These are phyloP conservation scores for Sugiyamaella boreocaroliniensis DNA, from an alignment of 805 yeast genomes.

Conservation along the genomic window DNA sequence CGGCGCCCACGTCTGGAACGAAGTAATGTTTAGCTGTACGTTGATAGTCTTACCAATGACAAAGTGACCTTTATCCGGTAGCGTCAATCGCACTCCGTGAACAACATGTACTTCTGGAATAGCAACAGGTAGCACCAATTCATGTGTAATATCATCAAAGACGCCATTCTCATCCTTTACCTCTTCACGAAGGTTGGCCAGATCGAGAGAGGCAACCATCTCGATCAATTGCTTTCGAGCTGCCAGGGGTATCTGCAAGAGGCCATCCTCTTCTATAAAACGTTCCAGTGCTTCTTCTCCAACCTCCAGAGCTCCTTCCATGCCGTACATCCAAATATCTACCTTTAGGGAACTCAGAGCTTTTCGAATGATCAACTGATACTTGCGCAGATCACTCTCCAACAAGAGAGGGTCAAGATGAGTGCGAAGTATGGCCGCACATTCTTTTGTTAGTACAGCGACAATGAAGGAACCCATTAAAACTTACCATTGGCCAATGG, in stretches of 20 bases:
- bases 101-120: slow-evolving; percentile 55
- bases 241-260: slow-evolving; percentile 4
- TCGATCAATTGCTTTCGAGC: slow-evolving; percentile 3
- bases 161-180: slow-evolving; percentile 10
- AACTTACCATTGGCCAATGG: slow-evolving; percentile 19
- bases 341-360: not conserved
- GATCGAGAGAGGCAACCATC: slow-evolving; percentile 3
- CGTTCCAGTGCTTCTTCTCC: slow-evolving; percentile 7
- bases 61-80: slow-evolving; percentile 37
- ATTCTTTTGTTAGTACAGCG: slow-evolving; percentile 3
- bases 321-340: slow-evolving; percentile 5
- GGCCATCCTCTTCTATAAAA: slow-evolving; percentile 1
- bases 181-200: slow-evolving; percentile 2
- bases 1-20: slow-evolving; percentile 42
- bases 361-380: not conserved
- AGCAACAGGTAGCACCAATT: slow-evolving; percentile 49
- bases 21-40: slow-evolving; percentile 38
- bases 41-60: slow-evolving; percentile 60
- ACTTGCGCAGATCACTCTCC: not conserved
- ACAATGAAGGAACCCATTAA: not conserved
- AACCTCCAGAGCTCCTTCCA: not conserved
- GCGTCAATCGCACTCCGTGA: slow-evolving; percentile 46
- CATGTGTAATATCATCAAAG: slow-evolving; percentile 15
- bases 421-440: not conserved
- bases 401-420: not conserved